Percentiles rank a stretch among this genome's conserved stretches.
These are phyloP conservation scores for Physaria fendleri DNA, from an alignment of 345 rosid species.

Conservation along the genomic window DNA sequence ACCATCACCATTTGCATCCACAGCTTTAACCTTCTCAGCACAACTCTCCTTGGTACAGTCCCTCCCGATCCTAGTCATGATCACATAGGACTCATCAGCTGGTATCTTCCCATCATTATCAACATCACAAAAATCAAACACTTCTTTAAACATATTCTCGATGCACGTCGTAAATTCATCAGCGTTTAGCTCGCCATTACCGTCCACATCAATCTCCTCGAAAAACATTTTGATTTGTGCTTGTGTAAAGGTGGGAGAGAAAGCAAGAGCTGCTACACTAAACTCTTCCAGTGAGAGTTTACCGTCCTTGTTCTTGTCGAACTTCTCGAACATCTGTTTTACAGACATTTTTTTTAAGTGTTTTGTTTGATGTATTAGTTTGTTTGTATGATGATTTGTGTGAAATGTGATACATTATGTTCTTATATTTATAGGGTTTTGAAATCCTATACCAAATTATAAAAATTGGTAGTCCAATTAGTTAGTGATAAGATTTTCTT, in stretches of 20 bases:
- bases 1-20: constrained; percentile 13
- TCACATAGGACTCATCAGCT: too few species aligned
- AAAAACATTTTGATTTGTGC: not conserved
- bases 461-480: not conserved
- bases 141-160: too few species aligned
- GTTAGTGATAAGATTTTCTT: too few species aligned
- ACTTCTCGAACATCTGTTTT: constrained; percentile 6
- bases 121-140: too few species aligned
- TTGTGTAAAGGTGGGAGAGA: not conserved
- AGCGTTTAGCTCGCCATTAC: constrained; percentile 15
- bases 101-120: too few species aligned
- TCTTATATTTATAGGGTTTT: not conserved
- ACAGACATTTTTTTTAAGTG: not conserved
- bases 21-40: too few species aligned
- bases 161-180: too few species aligned
- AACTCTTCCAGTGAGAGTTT: constrained; percentile 11
- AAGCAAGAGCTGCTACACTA: not conserved
- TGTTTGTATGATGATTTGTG: not conserved
- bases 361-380: not conserved
- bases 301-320: constrained; percentile 8
- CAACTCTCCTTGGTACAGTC: too few species aligned
- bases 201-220: constrained; percentile 13
- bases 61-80: too few species aligned
- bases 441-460: not conserved
- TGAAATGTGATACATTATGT: not conserved